Evolutionary conservation across 768 basidiomycete genomes (phyloP).

Genomic region (Leccinellum albellum): DNA sequence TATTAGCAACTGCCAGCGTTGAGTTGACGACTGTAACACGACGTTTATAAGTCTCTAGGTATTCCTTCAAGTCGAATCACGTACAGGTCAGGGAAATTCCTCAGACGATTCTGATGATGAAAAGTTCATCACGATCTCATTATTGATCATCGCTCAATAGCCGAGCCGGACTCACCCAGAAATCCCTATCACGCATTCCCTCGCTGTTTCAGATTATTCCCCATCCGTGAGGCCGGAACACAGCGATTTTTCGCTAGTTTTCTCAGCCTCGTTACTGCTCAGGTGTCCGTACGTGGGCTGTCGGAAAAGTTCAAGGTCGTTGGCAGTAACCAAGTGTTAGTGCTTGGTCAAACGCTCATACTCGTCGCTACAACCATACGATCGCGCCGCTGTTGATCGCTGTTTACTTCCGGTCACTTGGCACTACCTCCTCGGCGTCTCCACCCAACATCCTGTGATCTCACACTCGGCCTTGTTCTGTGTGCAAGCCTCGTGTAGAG

Average conservation of each 20-base stretch:
- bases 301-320: neutral
- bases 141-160: neutral
- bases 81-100: neutral
- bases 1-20: neutral
- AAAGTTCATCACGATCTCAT: neutral
- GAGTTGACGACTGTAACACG: neutral
- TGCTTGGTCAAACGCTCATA: neutral
- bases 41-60: neutral
- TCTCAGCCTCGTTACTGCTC: conserved; percentile 4
- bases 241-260: neutral
- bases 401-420: conserved; percentile 10
- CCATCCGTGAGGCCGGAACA: neutral
- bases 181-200: neutral
- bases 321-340: neutral
- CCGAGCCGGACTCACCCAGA: neutral
- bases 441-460: neutral
- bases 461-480: conserved; percentile 16
- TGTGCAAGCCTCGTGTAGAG: conserved; percentile 14
- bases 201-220: neutral
- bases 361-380: neutral
- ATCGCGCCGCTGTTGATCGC: conserved; percentile 19
- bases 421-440: neutral
- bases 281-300: neutral
- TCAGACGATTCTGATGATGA: neutral
- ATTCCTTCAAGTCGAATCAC: neutral